Evolutionary conservation across 495 filamentous ascomycete genomes (phyloP).

Genomic region (Hypoxylon cercidicola): DNA sequence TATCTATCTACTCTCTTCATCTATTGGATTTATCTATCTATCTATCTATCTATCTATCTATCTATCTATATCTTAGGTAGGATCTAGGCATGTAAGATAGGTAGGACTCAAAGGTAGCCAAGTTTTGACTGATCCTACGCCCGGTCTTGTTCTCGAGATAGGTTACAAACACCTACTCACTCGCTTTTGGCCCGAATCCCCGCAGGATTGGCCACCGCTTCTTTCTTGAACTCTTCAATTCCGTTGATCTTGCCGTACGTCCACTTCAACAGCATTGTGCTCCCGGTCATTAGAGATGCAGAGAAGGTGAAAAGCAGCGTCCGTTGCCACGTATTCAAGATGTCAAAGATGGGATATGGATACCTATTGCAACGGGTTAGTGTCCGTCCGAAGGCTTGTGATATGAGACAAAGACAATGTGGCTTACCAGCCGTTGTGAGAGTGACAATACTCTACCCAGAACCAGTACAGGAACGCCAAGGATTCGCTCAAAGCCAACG

Average conservation of each 20-base stretch:
- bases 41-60: background rate
- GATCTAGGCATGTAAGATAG: too few species aligned
- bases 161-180: conserved; percentile 2
- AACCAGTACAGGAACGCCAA: conserved; percentile 85
- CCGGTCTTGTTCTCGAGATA: too few species aligned
- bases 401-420: conserved; percentile 1
- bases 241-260: conserved; percentile 78
- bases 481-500: conserved; percentile 67
- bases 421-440: conserved; percentile 75
- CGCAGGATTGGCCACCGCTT: conserved; percentile 34
- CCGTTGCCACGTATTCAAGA: conserved; percentile 69
- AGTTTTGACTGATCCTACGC: too few species aligned
- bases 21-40: too few species aligned
- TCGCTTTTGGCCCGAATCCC: conserved; percentile 43
- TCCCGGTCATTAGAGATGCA: conserved; percentile 75
- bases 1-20: background rate
- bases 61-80: too few species aligned
- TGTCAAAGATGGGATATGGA: conserved; percentile 84
- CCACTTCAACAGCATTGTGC: conserved; percentile 73
- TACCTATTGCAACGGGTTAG: conserved; percentile 64
- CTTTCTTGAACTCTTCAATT: conserved; percentile 52
- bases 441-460: conserved; percentile 85
- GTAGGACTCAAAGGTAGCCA: too few species aligned
- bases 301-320: conserved; percentile 74
- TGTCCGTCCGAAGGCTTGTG: conserved; percentile 13